Evolutionary conservation across 768 basidiomycete genomes (phyloP).

Genomic region (Tulasnella sp.): DNA sequence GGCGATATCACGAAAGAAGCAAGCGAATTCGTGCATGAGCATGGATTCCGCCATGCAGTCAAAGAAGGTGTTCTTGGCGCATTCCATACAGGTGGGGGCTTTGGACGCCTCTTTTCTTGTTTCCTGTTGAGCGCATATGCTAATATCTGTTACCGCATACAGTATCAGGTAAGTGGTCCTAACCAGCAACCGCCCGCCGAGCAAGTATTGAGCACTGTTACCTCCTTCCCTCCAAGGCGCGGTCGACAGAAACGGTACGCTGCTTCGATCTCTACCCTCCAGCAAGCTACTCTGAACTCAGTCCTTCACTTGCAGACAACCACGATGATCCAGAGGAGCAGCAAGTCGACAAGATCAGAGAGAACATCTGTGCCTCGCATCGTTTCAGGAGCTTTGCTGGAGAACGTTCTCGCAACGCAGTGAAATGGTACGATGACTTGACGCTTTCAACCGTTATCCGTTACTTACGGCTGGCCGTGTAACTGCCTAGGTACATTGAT

Average conservation of each 20-base stretch:
- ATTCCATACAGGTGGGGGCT: neutral
- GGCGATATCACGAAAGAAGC: neutral
- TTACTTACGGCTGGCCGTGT: neutral
- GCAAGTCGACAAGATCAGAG: constrained; percentile 62
- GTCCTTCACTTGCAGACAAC: constrained; percentile 36
- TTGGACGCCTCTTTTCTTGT: neutral
- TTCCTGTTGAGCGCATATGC: neutral
- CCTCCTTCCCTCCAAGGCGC: neutral
- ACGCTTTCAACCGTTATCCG: too few species aligned
- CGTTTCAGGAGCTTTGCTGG: constrained; percentile 82
- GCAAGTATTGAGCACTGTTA: neutral
- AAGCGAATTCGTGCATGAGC: neutral
- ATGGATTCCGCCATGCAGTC: neutral
- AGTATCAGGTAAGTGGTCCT: neutral
- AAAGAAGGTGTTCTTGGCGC: neutral
- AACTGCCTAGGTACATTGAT: constrained; percentile 66
- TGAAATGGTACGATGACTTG: constrained; percentile 64
- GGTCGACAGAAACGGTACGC: neutral
- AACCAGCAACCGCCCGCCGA: neutral
- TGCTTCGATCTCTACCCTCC: neutral
- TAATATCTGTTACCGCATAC: neutral
- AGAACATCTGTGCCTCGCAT: constrained; percentile 71
- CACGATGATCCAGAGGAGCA: constrained; percentile 76
- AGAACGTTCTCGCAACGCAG: constrained; percentile 61
- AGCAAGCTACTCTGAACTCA: neutral